A percentile compares a stretch with the other conserved stretches of the same genome.
These are phyloP conservation scores for Tuber magnatum DNA, from an alignment of 495 filamentous ascomycete genomes.

Conservation along the genomic window DNA sequence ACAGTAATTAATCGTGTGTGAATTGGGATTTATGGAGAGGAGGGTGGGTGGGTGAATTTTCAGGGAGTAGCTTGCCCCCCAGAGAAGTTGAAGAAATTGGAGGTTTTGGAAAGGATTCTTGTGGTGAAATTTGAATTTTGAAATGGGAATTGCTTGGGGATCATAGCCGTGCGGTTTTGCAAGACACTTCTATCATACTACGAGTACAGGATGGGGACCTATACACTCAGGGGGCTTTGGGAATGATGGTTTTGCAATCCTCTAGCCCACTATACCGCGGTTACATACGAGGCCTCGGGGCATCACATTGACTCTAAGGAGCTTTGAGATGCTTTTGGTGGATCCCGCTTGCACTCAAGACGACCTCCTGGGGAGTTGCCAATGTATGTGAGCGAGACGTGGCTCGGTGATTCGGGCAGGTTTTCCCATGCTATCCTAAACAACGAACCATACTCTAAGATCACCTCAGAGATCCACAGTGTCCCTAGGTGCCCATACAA, in stretches of 20 bases:
- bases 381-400: not conserved
- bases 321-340: too few relatives aligned
- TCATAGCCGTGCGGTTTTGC: not conserved
- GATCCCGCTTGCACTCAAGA: not conserved
- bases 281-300: not conserved
- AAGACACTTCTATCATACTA: not conserved
- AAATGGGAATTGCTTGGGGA: not conserved
- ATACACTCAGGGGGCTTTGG: not conserved
- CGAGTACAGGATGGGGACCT: not conserved
- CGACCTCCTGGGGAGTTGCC: not conserved
- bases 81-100: not conserved
- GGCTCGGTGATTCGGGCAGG: not conserved
- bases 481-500: not conserved
- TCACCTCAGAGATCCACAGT: not conserved
- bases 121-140: not conserved
- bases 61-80: not conserved
- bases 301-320: not conserved
- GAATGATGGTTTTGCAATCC: not conserved
- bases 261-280: not conserved
- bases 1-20: not conserved
- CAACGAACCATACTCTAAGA: not conserved
- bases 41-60: not conserved
- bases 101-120: not conserved
- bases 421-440: not conserved
- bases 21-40: not conserved